These are phyloP conservation scores for Mallotus nudiflorus DNA, from an alignment of 345 rosid species.

Conservation along the genomic window DNA sequence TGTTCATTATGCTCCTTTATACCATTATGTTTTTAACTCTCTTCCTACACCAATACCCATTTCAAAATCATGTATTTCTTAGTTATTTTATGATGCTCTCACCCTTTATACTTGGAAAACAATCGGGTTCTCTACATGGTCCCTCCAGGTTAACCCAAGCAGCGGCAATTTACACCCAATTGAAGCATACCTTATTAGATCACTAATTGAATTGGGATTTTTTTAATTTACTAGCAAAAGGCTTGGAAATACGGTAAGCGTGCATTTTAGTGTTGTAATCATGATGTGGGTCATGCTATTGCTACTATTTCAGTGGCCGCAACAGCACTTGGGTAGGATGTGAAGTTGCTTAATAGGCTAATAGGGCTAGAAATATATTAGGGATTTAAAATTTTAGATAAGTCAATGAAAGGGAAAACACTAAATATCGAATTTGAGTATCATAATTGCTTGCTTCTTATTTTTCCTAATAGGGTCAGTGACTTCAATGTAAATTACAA, in stretches of 20 bases:
- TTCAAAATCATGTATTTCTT: slow-evolving; percentile 58
- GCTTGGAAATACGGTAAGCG: slow-evolving; percentile 97
- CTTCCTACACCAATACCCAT: slow-evolving; percentile 64
- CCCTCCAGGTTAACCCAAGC: slow-evolving; percentile 92
- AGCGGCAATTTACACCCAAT: slow-evolving; percentile 92
- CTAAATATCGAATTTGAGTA: slow-evolving; percentile 74
- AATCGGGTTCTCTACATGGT: slow-evolving; percentile 76
- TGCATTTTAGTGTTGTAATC: slow-evolving; percentile 80
- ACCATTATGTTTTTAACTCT: slow-evolving; percentile 54
- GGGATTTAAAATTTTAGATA: slow-evolving; percentile 40
- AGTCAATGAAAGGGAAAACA: slow-evolving; percentile 45
- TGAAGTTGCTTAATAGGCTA: slow-evolving; percentile 72
- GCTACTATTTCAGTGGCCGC: slow-evolving; percentile 77
- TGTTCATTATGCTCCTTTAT: slow-evolving; percentile 35
- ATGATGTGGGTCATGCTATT: slow-evolving; percentile 86
- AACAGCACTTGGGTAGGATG: slow-evolving; percentile 82
- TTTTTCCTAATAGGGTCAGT: slow-evolving; percentile 53
- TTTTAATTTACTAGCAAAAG: slow-evolving; percentile 86
- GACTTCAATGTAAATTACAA: slow-evolving; percentile 47
- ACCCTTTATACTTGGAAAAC: slow-evolving; percentile 96
- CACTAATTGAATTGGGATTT: slow-evolving; percentile 57
- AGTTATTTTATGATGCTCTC: slow-evolving; percentile 62
- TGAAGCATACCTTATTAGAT: slow-evolving; percentile 71
- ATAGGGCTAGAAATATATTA: slow-evolving; percentile 55
- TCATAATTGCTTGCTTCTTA: slow-evolving; percentile 78